These are phyloP conservation scores for Ambrosia trifida DNA, from an alignment of 129 eudicot species.

Conservation along the genomic window DNA sequence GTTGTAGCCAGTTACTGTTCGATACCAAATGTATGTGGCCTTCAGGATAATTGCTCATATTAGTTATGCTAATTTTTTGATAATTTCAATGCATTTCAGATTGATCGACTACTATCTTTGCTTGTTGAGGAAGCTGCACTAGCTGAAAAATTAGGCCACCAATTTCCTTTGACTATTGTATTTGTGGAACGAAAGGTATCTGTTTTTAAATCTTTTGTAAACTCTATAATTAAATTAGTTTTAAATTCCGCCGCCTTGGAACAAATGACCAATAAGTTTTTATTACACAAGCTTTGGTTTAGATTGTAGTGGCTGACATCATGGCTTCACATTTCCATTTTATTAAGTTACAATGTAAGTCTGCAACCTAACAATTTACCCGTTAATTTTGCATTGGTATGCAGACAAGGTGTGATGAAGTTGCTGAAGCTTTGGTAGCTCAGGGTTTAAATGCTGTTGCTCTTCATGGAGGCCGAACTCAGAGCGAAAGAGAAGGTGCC, in stretches of 20 bases:
- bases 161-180: conserved; percentile 76
- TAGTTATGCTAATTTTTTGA: conserved; percentile 17
- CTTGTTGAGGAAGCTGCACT: conserved; percentile 79
- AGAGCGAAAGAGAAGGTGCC: conserved; percentile 80
- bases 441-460: conserved; percentile 80
- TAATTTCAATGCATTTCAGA: conserved; percentile 41
- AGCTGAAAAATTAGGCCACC: conserved; percentile 62
- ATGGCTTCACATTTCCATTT: neutral
- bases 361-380: conserved; percentile 11
- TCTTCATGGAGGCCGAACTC: conserved; percentile 88
- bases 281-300: conserved; percentile 10
- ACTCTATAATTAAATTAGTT: neutral
- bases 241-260: neutral
- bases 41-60: conserved; percentile 6
- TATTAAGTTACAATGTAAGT: neutral
- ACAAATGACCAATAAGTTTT: neutral
- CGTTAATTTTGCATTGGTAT: conserved; percentile 7
- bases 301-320: neutral
- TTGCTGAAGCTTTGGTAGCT: conserved; percentile 77
- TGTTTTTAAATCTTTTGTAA: neutral
- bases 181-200: conserved; percentile 90
- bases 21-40: conserved; percentile 4
- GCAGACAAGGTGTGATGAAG: conserved; percentile 90
- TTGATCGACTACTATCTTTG: conserved; percentile 71
- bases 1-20: conserved; percentile 8